These are phyloP conservation scores for Areca catechu DNA, from an alignment of 176 grass and related monocot genomes.

Conservation along the genomic window DNA sequence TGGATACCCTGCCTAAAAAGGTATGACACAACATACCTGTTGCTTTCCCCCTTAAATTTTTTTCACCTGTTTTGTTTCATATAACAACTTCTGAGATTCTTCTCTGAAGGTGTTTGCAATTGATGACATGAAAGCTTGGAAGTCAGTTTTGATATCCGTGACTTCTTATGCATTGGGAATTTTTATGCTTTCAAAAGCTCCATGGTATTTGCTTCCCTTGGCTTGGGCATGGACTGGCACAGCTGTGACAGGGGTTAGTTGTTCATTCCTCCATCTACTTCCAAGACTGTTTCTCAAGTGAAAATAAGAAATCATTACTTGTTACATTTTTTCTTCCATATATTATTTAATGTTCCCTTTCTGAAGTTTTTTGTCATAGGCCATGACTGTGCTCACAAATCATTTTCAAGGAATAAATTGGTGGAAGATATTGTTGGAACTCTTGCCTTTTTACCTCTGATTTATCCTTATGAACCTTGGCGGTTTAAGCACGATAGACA, in stretches of 20 bases:
- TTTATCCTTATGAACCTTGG: slow-evolving; percentile 99
- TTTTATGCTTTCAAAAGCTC: slow-evolving; percentile 71
- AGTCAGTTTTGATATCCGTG: slow-evolving; percentile 75
- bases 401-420: slow-evolving; percentile 97
- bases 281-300: not conserved
- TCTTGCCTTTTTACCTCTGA: slow-evolving; percentile 82
- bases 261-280: too few species aligned
- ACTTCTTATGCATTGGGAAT: slow-evolving; percentile 78
- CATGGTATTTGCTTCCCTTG: slow-evolving; percentile 87
- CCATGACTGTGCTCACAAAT: slow-evolving; percentile 94
- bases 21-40: slow-evolving; percentile 17
- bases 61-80: slow-evolving; percentile 7
- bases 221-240: slow-evolving; percentile 99
- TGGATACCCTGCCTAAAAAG: slow-evolving; percentile 89
- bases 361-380: slow-evolving; percentile 99
- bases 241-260: slow-evolving; percentile 72
- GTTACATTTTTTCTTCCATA: slow-evolving; percentile 1
- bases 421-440: slow-evolving; percentile 92
- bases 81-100: slow-evolving; percentile 6
- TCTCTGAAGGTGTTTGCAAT: slow-evolving; percentile 82
- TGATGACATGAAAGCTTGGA: slow-evolving; percentile 68
- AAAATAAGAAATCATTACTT: not conserved
- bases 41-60: slow-evolving; percentile 10
- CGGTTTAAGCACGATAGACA: slow-evolving; percentile 95
- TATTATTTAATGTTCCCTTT: slow-evolving; percentile 35